phyloP scores from a whole-genome alignment of 208 protist genomes.

The Spongospora subterranea region DNA sequence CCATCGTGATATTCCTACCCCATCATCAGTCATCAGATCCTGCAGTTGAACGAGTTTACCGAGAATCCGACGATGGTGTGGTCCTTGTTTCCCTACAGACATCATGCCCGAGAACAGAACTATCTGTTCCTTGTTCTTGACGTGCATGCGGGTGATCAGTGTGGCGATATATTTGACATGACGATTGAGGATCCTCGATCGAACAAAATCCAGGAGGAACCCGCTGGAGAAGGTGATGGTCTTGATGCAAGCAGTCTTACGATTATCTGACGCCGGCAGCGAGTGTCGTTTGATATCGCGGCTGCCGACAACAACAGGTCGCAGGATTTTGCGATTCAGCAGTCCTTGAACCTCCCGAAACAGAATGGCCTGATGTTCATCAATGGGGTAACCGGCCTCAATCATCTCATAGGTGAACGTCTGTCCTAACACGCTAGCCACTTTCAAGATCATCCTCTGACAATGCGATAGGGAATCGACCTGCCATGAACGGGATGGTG shows the following conservation, averaged over 20 bases:
- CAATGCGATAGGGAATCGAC: slow-evolving; percentile 35
- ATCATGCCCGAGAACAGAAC: slow-evolving; percentile 18
- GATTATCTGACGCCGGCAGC: neutral
- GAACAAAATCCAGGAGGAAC: slow-evolving; percentile 38
- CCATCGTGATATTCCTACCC: slow-evolving; percentile 4
- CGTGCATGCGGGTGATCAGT: neutral
- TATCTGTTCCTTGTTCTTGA: neutral
- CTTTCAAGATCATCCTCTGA: slow-evolving; percentile 49
- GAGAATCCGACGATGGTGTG: neutral
- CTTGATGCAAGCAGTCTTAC: neutral
- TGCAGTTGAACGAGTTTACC: neutral
- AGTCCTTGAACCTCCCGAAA: slow-evolving; percentile 1
- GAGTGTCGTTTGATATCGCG: neutral
- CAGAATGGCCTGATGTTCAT: slow-evolving; percentile 10
- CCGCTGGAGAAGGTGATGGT: neutral
- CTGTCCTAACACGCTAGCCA: neutral
- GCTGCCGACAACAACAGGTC: neutral
- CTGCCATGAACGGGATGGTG: neutral
- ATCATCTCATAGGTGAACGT: slow-evolving; percentile 56
- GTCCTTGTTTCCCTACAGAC: neutral
- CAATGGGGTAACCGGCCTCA: slow-evolving; percentile 22
- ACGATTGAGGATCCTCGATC: slow-evolving; percentile 13
- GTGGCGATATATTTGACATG: slow-evolving; percentile 51
- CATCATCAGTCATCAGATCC: neutral
- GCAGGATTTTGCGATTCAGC: neutral